Evolutionary conservation across 306 rosid species (phyloP).

Genomic region (Trifolium pratense): DNA sequence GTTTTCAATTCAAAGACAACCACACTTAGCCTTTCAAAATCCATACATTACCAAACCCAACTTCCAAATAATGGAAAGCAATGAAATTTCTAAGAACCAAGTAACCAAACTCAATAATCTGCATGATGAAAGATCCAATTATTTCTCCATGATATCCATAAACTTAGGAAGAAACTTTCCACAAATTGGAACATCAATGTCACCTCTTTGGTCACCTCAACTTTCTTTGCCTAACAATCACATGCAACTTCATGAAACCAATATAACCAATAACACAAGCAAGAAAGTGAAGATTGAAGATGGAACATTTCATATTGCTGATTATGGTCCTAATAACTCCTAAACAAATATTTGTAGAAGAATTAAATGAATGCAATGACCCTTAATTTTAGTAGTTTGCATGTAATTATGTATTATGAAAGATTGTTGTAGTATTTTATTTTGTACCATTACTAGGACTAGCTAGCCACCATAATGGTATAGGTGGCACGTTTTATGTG

Average conservation of each 20-base stretch:
- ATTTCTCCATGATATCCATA: constrained; percentile 55
- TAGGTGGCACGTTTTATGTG: constrained; percentile 26
- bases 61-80: constrained; percentile 50
- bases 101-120: constrained; percentile 52
- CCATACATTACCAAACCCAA: constrained; percentile 64
- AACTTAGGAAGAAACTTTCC: constrained; percentile 70
- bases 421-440: neutral
- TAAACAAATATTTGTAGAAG: constrained; percentile 34
- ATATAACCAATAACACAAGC: constrained; percentile 34
- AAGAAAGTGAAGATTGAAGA: constrained; percentile 47
- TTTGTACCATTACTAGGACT: neutral
- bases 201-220: constrained; percentile 57
- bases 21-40: constrained; percentile 62
- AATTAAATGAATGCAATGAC: constrained; percentile 30
- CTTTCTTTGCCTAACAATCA: constrained; percentile 55
- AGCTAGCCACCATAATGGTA: constrained; percentile 7
- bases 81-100: constrained; percentile 49
- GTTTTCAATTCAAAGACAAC: constrained; percentile 77
- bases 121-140: constrained; percentile 52
- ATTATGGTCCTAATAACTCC: constrained; percentile 14
- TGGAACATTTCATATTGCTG: constrained; percentile 17
- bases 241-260: constrained; percentile 41
- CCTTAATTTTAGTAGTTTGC: constrained; percentile 42
- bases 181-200: constrained; percentile 42
- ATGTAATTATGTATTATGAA: constrained; percentile 24